A percentile compares a stretch with the other conserved stretches of the same genome.
These are phyloP conservation scores for Mycena epipterygia DNA, from an alignment of 768 basidiomycete genomes.

Conservation along the genomic window DNA sequence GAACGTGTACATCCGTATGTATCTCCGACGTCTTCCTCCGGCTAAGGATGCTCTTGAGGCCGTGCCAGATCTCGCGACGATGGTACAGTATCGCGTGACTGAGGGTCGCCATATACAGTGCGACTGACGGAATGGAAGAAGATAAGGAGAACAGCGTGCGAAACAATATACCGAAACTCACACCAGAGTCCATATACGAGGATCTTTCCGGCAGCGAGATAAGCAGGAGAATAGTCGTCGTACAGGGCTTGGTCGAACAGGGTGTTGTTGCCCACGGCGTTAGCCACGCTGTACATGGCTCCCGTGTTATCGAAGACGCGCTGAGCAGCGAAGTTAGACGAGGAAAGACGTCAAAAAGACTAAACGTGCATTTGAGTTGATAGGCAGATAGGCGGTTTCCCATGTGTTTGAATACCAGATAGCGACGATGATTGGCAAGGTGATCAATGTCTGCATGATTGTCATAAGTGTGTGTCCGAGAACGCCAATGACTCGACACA, in stretches of 20 bases:
- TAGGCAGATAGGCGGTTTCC: constrained; percentile 54
- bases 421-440: constrained; percentile 23
- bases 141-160: constrained; percentile 44
- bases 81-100: constrained; percentile 57
- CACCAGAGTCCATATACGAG: constrained; percentile 46
- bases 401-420: constrained; percentile 49
- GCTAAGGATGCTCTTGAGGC: constrained; percentile 41
- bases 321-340: not conserved
- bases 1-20: constrained; percentile 55
- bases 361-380: constrained; percentile 48
- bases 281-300: constrained; percentile 53
- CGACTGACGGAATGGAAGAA: constrained; percentile 39
- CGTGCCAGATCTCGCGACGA: constrained; percentile 54
- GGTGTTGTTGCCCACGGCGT: constrained; percentile 50
- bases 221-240: constrained; percentile 54
- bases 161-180: too few species aligned
- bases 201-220: constrained; percentile 40
- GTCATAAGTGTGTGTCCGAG: not conserved
- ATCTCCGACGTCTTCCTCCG: too few species aligned
- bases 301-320: constrained; percentile 60
- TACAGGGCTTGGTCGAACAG: constrained; percentile 51
- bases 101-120: constrained; percentile 49
- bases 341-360: not conserved
- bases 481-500: not conserved
- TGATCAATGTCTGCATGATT: constrained; percentile 6